Conservation (phyloP, 352 stramenopile genomes). For the Globisporangium acanthophoron region DNA sequence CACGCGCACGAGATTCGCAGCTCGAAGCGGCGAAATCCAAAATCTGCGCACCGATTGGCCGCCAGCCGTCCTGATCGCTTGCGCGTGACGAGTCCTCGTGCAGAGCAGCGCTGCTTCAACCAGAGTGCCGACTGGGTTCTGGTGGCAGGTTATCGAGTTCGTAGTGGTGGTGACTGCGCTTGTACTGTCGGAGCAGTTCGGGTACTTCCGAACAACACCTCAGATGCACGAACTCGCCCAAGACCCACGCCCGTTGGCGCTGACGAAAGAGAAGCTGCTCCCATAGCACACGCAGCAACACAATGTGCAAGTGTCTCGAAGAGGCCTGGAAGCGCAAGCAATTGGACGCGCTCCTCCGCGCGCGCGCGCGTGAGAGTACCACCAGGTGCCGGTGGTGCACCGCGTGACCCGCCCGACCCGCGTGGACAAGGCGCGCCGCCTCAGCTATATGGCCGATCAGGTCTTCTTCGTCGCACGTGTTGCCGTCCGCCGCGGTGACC, state of each 20-base stretch:
- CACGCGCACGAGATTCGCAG: not conserved
- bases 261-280: no score
- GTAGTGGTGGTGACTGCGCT: no score
- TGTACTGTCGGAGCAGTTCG: no score
- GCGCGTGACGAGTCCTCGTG: not conserved
- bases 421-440: conserved; percentile 98
- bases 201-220: no score
- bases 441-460: conserved; percentile 99
- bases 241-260: no score
- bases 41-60: not conserved
- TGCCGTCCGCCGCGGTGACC: conserved; percentile 96
- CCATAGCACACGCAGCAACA: conserved; percentile 11
- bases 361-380: conserved; percentile 98
- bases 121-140: no score
- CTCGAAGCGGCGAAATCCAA: not conserved
- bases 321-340: conserved; percentile 99
- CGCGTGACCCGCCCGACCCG: conserved; percentile 93
- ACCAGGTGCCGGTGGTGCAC: conserved; percentile 97
- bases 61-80: not conserved
- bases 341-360: conserved; percentile 98
- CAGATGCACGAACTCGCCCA: no score
- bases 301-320: conserved; percentile 99
- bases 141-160: no score
- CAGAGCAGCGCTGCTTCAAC: not conserved
- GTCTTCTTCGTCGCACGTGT: conserved; percentile 97